Base-by-base conservation (phyloP, 2,329 filamentous ascomycete genomes). In the Trichoderma koningiopsis region DNA sequence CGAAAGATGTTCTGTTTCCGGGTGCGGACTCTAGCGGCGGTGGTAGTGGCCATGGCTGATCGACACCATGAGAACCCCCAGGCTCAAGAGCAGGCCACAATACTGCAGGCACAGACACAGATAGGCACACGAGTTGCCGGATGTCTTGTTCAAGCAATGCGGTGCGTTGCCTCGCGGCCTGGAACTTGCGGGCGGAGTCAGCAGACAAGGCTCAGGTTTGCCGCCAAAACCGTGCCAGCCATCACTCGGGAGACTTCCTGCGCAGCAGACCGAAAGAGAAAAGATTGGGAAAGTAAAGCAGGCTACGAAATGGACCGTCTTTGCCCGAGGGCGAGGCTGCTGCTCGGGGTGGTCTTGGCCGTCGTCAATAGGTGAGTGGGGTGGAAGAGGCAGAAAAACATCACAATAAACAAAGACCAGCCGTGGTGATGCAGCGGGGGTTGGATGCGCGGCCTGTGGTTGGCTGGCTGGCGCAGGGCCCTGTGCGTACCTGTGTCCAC, bases 1-100 rank as follows among this genome's bases (percentile, higher is more conserved):
- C 81, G 82, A 73, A 88, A 84, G 55, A 87, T 79, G 71, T 81
- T 83, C 68, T 83, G 82, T 73, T 81, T 85, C 70, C 83, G 84
- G 65, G 80, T 77, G 72, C 79, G 81, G 77, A 85, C 83, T 71
- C 78, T 80, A 65, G 85, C 82, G 65, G 80, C 79, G 70, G 80
- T 75, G 78, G 82, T 81, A 65, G 63, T 72, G 53, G 60, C 59
- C 58, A 65, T 68, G 55, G 55, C 64, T 33, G 66, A 59, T 68
- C 33, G 66, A 33, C 40, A 60, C 47, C 49, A 27, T 47, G 29
- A 67, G 27, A 43, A 22, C 4, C 62, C 47, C 33, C 11, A 22
- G n/a, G 33, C 24, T 33, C 62, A 16, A 55, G 27, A 37, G 19
- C 52, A 33, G 37, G 31, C 37, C n/a, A 11, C 8, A 22, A 14